Evolutionary conservation across 2,329 filamentous ascomycete genomes (phyloP), one percentile per base, ranked within the genome.

Genomic region (Colletotrichum sp.): DNA sequence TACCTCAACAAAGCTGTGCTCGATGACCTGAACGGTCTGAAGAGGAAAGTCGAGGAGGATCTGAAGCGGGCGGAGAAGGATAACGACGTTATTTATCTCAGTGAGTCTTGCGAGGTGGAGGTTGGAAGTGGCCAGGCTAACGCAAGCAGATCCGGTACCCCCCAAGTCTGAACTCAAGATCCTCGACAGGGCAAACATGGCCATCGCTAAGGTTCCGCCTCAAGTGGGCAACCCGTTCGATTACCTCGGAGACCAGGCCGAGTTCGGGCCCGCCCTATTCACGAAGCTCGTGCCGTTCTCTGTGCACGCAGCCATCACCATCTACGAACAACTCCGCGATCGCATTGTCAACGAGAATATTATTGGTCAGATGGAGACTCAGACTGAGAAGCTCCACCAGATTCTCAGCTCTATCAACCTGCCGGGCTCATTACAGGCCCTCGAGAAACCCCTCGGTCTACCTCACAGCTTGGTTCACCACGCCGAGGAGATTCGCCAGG

Each of bases 51-150:
- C 0, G 90, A 94, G 38, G 96, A 98, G 79, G 96, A 98, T 78
- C 81, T 99, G 78, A 98, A 97, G 85, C 90, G 96, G 62, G 96
- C 96, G 0, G 96, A 98, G 83, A 97, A 95, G 83, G 97, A 99
- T 81, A 99, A 99, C 78, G 96, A 99, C 82, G 89, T 98, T 79
- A 98, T 99, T 18, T 99, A 98, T 82, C 87, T 98, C 4, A 91
- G 93, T 93, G 85, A 78, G 90, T 84, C 3, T 32, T 14, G 5
- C 13, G 1, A 0, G 8, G 3, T 10, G 3, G n/a, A 52, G 43
- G n/a, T 26, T 4, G 14, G 26, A 3, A 48, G 18, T 10, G 24
- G 14, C 43, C 12, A 36, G n/a, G 12, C 85, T 88, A 78, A 87
- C 79, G n/a, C 16, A 55, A 61, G 18, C 78, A 90, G 90, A 94